phyloP scores from a whole-genome alignment of 2,329 filamentous ascomycete genomes.

The Cordyceps farinosa region DNA sequence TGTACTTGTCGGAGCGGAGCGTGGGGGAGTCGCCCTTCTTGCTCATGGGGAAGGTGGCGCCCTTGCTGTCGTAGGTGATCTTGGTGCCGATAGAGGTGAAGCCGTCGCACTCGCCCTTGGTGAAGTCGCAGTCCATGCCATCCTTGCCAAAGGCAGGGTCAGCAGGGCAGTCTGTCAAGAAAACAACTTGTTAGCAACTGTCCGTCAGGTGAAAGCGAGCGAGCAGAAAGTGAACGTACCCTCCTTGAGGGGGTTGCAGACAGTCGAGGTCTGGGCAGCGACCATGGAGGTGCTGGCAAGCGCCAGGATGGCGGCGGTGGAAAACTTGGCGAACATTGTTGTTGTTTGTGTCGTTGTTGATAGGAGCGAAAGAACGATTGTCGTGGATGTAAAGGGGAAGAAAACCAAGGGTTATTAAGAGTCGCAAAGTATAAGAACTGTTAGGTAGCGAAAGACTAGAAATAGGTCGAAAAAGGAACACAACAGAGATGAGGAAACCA shows the following conservation, averaged over 20 bases:
- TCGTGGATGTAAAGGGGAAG: slow-evolving; percentile 2
- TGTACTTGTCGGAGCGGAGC: slow-evolving; percentile 77
- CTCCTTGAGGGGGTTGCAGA: slow-evolving; percentile 53
- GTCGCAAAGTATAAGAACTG: not conserved
- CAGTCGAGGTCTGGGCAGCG: slow-evolving; percentile 54
- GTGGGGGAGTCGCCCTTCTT: slow-evolving; percentile 64
- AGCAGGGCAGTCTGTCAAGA: slow-evolving; percentile 59
- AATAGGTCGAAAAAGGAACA: slow-evolving; percentile 10
- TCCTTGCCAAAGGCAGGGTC: slow-evolving; percentile 71
- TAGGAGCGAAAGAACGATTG: slow-evolving; percentile 14
- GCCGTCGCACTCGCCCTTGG: slow-evolving; percentile 60
- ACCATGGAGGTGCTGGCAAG: slow-evolving; percentile 48
- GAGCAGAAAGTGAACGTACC: slow-evolving; percentile 31
- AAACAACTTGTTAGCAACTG: not conserved
- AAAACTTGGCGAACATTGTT: slow-evolving; percentile 44
- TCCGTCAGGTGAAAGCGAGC: no score
- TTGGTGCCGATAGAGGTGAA: slow-evolving; percentile 48
- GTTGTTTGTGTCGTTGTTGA: not conserved
- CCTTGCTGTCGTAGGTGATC: slow-evolving; percentile 43
- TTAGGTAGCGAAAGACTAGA: slow-evolving; percentile 18
- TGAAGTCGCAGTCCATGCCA: slow-evolving; percentile 65
- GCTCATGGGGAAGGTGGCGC: slow-evolving; percentile 64
- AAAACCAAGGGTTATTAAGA: not conserved
- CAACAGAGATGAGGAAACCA: not conserved
- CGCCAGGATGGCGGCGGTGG: slow-evolving; percentile 44